phyloP scores from a whole-genome alignment of 75 land plant genomes.

The Sequoia sempervirens region DNA sequence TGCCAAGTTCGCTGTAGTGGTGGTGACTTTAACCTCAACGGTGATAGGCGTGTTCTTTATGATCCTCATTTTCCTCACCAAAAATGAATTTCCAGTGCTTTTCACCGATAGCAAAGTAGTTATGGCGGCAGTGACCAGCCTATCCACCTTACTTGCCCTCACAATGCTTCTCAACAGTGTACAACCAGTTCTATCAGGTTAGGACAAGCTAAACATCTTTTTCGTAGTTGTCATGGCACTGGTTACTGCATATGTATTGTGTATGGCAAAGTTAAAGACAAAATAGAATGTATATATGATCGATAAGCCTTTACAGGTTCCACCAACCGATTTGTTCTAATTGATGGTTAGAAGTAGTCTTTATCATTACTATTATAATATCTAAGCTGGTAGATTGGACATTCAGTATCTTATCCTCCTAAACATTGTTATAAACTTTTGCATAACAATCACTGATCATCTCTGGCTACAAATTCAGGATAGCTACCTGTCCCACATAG shows the following conservation, averaged over 20 bases:
- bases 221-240: background rate
- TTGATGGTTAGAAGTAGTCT: background rate
- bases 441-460: background rate
- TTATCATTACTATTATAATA: background rate
- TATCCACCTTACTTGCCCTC: constrained; percentile 21
- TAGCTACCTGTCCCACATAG: background rate
- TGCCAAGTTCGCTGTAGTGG: constrained; percentile 31
- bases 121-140: constrained; percentile 13
- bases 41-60: constrained; percentile 22
- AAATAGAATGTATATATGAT: background rate
- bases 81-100: constrained; percentile 19
- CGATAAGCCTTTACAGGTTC: background rate
- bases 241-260: background rate
- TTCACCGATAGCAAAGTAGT: constrained; percentile 29
- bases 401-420: background rate
- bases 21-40: constrained; percentile 17
- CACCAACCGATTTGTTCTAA: background rate
- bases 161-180: constrained; percentile 28
- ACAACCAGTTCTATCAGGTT: constrained; percentile 39
- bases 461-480: background rate
- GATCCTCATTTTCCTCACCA: constrained; percentile 14
- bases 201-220: background rate
- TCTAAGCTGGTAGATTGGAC: background rate
- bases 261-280: background rate
- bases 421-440: background rate